These are phyloP conservation scores for Vanrija pseudolonga DNA, from an alignment of 1,284 basidiomycete genomes.

Conservation along the genomic window DNA sequence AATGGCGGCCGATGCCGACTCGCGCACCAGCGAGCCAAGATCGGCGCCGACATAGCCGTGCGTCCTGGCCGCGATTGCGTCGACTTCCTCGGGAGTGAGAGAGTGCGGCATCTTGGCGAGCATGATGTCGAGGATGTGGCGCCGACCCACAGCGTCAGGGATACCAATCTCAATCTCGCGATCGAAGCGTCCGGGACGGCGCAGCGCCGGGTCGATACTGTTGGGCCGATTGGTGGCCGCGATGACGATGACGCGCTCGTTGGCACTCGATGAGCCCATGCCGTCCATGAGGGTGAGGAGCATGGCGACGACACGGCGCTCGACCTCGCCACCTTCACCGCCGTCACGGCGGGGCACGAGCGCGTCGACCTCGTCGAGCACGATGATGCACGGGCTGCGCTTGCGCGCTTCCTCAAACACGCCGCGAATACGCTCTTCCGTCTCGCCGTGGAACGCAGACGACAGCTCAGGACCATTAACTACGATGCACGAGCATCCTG, in stretches of 20 bases:
- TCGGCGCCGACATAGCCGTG: slow-evolving; percentile 99
- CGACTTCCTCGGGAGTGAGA: slow-evolving; percentile 62
- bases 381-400: slow-evolving; percentile 83
- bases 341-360: slow-evolving; percentile 87
- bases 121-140: slow-evolving; percentile 77
- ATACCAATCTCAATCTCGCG: slow-evolving; percentile 96
- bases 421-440: slow-evolving; percentile 81
- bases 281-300: slow-evolving; percentile 94
- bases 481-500: slow-evolving; percentile 72
- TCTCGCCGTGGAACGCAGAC: slow-evolving; percentile 94
- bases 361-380: slow-evolving; percentile 96
- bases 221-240: slow-evolving; percentile 97
- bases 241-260: slow-evolving; percentile 76
- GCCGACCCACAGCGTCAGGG: slow-evolving; percentile 77
- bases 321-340: slow-evolving; percentile 81
- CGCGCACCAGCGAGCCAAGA: slow-evolving; percentile 82
- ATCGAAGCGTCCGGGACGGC: slow-evolving; percentile 92
- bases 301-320: slow-evolving; percentile 92
- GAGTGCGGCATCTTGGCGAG: slow-evolving; percentile 74
- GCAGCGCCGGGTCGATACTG: slow-evolving; percentile 90
- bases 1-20: slow-evolving; percentile 87
- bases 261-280: slow-evolving; percentile 56
- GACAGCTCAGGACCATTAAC: slow-evolving; percentile 94
- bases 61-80: slow-evolving; percentile 67
- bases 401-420: slow-evolving; percentile 81